phyloP scores from a whole-genome alignment of 2,329 filamentous ascomycete genomes.

The Colletotrichum sp. region DNA sequence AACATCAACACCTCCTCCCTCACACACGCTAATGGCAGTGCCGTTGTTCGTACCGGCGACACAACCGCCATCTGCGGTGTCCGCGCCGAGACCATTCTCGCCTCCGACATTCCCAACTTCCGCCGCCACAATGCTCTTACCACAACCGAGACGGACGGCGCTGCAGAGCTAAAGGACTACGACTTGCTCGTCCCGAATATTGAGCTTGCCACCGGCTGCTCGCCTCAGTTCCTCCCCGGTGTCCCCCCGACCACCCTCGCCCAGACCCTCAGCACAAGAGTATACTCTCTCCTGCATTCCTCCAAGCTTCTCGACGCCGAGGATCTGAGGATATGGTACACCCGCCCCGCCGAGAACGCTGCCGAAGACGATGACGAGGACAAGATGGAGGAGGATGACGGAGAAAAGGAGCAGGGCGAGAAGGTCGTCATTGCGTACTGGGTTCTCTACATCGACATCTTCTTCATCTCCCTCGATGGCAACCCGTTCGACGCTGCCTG shows the following conservation, averaged over 20 bases:
- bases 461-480: conserved; percentile 92
- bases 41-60: conserved; percentile 86
- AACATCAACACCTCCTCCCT: conserved; percentile 83
- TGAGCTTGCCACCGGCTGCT: conserved; percentile 88
- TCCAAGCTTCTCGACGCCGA: conserved; percentile 69
- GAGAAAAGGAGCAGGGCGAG: conserved; percentile 27
- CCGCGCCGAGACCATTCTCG: conserved; percentile 81
- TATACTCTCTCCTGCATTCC: conserved; percentile 78
- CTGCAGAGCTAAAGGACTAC: conserved; percentile 61
- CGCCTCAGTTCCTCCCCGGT: conserved; percentile 84
- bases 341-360: conserved; percentile 52
- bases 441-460: conserved; percentile 93
- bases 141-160: conserved; percentile 13
- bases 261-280: conserved; percentile 82
- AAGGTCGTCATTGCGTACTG: conserved; percentile 80
- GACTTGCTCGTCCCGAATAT: conserved; percentile 92
- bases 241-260: conserved; percentile 80
- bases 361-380: conserved; percentile 44
- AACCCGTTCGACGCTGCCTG: conserved; percentile 93
- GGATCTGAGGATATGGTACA: conserved; percentile 77
- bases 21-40: conserved; percentile 87
- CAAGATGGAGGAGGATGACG: conserved; percentile 39
- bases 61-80: conserved; percentile 96
- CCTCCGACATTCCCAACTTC: conserved; percentile 74
- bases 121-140: conserved; percentile 43